A percentile compares a stretch with the other conserved stretches of the same genome.
phyloP scores from a whole-genome alignment of 352 stramenopile species.

The Pythium phragmiticola region DNA sequence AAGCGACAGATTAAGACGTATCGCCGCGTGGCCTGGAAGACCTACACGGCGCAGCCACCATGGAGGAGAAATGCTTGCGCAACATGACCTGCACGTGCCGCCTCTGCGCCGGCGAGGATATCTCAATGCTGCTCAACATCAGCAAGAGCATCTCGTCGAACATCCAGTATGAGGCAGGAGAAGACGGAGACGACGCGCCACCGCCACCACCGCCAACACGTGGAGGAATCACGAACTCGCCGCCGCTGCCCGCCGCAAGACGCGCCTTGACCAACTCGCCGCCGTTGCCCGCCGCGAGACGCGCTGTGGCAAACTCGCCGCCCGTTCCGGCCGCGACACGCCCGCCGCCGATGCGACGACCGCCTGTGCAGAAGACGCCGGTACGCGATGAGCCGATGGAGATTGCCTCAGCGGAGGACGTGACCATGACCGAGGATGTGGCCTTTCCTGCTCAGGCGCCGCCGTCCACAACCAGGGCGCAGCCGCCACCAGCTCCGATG shows the following conservation, averaged over 20 bases:
- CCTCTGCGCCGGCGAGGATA: constrained; percentile 80
- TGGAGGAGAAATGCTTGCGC: constrained; percentile 80
- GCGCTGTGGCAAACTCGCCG: background rate
- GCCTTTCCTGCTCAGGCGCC: background rate
- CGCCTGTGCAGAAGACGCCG: constrained; percentile 5
- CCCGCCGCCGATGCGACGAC: constrained; percentile 2
- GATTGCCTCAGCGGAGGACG: constrained; percentile 16
- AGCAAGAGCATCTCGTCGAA: constrained; percentile 81
- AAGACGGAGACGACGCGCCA: constrained; percentile 26
- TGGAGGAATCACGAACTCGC: constrained; percentile 46
- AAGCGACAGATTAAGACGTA: constrained; percentile 2
- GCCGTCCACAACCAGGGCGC: background rate
- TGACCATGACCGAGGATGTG: constrained; percentile 21
- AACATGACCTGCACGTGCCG: constrained; percentile 87
- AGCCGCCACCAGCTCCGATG: constrained; percentile 5
- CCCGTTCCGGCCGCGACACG: background rate
- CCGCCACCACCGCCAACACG: constrained; percentile 31
- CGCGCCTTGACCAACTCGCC: constrained; percentile 38
- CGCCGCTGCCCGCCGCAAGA: constrained; percentile 28
- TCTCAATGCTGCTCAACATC: constrained; percentile 73
- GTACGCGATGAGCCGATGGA: constrained; percentile 28
- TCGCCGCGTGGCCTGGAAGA: background rate
- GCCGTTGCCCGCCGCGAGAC: background rate
- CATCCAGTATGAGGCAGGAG: constrained; percentile 63
- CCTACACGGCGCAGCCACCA: constrained; percentile 22